Evolutionary conservation across 164 flowering plant genomes (phyloP), one percentile per base, ranked within the genome.

Genomic region (Macadamia integrifolia): DNA sequence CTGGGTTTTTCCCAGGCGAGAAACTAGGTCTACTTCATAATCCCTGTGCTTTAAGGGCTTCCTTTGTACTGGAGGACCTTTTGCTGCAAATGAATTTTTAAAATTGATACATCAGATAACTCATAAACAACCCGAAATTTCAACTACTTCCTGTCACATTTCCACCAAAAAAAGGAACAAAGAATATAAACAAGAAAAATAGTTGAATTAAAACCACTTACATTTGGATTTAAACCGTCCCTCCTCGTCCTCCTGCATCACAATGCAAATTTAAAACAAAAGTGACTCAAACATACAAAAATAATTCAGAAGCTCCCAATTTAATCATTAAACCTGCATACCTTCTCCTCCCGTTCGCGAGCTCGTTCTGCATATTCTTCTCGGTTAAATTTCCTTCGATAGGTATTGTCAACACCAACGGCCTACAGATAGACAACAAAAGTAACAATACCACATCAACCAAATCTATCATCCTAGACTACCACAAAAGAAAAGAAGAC

Each of bases 1-100:
- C 93, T 94, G 99, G 42, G 97, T 94, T 78, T 92, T 94, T 35
- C 99, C 99, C 80, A 94, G 78, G 7, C 99, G 90, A 57, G 98
- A 92, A 63, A 88, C 89, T 9, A 94, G 98, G 72, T 94, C 96
- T 0, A 94, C 99, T 79, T 92, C 93, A 85, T 83, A 94, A 81
- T 94, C 99, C 67, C 99, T 86, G 65, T 90, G 97, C 80, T 94
- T 94, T 85, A 92, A 80, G 9, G 99, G 99, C 62, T 92, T 84
- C 78, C 99, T 82, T 70, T 94, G 99, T 76, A 94, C 93, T 1
- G 83, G 90, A 49, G 99, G 97, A 55, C 83, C 97, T 85, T 87
- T 94, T 7, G 87, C 97, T 88, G 84, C 76, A 79, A 62, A 62
- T n/a, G 32, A n/a, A 62, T 5, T 58, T 65, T 49, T 9, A 42